These are phyloP conservation scores for Penicillium odoratum DNA, from an alignment of 495 filamentous ascomycete species.

Conservation along the genomic window DNA sequence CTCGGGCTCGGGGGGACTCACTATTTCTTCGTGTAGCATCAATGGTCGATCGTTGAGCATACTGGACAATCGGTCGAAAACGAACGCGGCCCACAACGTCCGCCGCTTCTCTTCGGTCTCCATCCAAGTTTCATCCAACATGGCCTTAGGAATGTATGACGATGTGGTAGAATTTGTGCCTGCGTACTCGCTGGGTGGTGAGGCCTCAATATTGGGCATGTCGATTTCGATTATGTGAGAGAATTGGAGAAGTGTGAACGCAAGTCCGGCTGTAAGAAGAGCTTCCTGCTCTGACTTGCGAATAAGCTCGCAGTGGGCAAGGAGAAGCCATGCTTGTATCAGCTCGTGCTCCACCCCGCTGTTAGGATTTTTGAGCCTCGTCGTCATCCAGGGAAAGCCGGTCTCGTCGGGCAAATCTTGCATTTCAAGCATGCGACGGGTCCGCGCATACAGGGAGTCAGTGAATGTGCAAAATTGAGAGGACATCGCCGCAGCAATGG, in stretches of 20 bases:
- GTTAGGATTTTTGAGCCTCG: background rate
- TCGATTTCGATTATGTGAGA: background rate
- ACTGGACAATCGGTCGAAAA: slow-evolving; percentile 53
- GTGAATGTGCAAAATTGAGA: slow-evolving; percentile 50
- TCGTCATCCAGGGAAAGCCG: background rate
- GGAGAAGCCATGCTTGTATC: slow-evolving; percentile 55
- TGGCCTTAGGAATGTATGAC: background rate
- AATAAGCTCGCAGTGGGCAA: slow-evolving; percentile 55
- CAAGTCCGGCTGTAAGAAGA: slow-evolving; percentile 55
- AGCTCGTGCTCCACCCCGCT: slow-evolving; percentile 34
- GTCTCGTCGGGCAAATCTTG: slow-evolving; percentile 12
- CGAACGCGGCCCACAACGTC: slow-evolving; percentile 58
- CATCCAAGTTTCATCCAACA: slow-evolving; percentile 20
- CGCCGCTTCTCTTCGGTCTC: slow-evolving; percentile 51
- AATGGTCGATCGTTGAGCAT: slow-evolving; percentile 46
- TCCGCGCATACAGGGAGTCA: slow-evolving; percentile 48
- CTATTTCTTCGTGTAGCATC: slow-evolving; percentile 44
- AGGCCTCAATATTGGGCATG: background rate
- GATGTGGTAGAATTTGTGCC: background rate
- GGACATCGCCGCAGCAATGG: slow-evolving; percentile 51
- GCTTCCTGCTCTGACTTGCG: slow-evolving; percentile 45
- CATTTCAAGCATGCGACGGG: slow-evolving; percentile 43
- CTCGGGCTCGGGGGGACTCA: background rate
- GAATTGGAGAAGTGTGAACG: slow-evolving; percentile 54
- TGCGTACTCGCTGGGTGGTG: background rate